phyloP scores from a whole-genome alignment of 305 asterid species.

The Lippia alba region DNA sequence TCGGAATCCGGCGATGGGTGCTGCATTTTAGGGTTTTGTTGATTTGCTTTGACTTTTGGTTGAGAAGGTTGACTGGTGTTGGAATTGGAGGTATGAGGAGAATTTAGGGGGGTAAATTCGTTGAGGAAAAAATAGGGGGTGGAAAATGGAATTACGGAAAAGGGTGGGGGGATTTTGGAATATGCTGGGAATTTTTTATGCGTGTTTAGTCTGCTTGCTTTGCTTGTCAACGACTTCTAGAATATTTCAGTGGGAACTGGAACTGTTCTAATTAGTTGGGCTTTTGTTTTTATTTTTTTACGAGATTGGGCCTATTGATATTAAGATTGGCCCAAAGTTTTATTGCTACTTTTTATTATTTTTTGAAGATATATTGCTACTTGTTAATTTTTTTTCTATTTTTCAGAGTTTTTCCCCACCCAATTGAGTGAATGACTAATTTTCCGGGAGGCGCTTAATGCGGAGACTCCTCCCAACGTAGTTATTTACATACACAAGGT shows the following conservation, averaged over 20 bases:
- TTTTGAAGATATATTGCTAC: no score
- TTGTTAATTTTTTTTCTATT: no score
- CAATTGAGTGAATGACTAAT: no score
- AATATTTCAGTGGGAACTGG: background rate
- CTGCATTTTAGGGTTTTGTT: constrained; percentile 44
- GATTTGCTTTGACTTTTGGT: constrained; percentile 28
- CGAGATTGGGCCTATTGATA: background rate
- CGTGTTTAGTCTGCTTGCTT: background rate
- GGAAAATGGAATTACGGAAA: constrained; percentile 20
- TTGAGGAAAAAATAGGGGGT: background rate
- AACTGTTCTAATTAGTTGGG: background rate
- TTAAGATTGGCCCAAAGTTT: no score
- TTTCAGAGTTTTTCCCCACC: no score
- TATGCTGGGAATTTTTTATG: constrained; percentile 7
- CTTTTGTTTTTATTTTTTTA: background rate
- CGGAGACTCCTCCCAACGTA: no score
- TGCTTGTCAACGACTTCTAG: constrained; percentile 11
- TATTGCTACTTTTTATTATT: no score
- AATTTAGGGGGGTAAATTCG: background rate
- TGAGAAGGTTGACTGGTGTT: constrained; percentile 26
- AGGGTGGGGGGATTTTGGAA: constrained; percentile 14
- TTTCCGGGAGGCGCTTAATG: no score
- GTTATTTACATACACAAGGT: no score
- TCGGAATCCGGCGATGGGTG: constrained; percentile 55
- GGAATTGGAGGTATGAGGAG: background rate